Evolutionary conservation across 177 flowering plant genomes (phyloP).

Genomic region (Vitis hybrid): DNA sequence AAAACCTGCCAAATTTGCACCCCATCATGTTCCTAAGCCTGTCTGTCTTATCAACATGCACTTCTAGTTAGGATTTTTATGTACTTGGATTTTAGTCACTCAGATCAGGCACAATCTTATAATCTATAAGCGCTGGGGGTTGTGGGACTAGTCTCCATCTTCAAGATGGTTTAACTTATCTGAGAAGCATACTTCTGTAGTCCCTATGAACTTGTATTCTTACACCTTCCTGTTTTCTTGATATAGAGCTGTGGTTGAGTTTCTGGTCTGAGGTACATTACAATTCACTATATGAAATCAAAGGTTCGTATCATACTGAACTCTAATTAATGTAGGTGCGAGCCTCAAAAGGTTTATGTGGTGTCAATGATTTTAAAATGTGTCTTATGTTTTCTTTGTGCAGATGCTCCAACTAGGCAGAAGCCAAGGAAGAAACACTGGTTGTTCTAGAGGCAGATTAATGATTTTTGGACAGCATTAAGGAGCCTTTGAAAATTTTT

Average conservation of each 20-base stretch:
- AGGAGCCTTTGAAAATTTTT: background rate
- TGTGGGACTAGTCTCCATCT: background rate
- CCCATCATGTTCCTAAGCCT: no score
- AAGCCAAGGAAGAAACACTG: constrained; percentile 81
- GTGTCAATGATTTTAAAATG: background rate
- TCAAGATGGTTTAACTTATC: background rate
- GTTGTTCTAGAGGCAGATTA: constrained; percentile 55
- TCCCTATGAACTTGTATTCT: background rate
- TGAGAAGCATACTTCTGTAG: background rate
- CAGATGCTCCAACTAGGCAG: constrained; percentile 52
- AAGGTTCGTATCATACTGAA: constrained; percentile 46
- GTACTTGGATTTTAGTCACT: background rate
- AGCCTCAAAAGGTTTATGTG: background rate
- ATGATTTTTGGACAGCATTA: background rate
- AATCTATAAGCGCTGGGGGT: background rate
- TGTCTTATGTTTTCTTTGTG: constrained; percentile 6
- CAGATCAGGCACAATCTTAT: background rate
- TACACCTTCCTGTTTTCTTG: constrained; percentile 1
- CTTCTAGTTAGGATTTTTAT: background rate
- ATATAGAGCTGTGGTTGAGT: constrained; percentile 88
- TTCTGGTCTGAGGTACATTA: constrained; percentile 97
- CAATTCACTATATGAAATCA: constrained; percentile 77
- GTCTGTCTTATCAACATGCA: no score
- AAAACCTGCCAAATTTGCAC: no score
- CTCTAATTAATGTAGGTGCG: background rate